These are phyloP conservation scores for Vigna reflexopilosa DNA, from an alignment of 306 rosid genomes.

Conservation along the genomic window DNA sequence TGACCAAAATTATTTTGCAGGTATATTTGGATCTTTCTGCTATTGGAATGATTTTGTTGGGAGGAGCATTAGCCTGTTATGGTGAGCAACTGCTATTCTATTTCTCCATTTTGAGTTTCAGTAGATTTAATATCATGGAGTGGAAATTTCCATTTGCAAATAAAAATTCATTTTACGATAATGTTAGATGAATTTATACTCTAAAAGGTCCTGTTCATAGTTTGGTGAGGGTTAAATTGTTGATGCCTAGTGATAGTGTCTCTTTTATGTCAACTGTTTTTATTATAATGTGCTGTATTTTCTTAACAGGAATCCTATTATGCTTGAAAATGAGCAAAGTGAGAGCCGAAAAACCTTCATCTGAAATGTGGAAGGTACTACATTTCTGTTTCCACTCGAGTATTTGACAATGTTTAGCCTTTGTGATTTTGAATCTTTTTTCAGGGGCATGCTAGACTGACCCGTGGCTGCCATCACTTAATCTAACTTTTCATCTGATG, in stretches of 20 bases:
- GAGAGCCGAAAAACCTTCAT: slow-evolving; percentile 86
- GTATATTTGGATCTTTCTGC: slow-evolving; percentile 81
- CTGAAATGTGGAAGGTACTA: slow-evolving; percentile 89
- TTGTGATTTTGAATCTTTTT: slow-evolving; percentile 23
- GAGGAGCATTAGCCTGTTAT: slow-evolving; percentile 84
- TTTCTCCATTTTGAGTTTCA: slow-evolving; percentile 37
- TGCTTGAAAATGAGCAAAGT: slow-evolving; percentile 91
- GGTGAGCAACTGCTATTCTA: slow-evolving; percentile 60
- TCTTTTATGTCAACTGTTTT: slow-evolving; percentile 31
- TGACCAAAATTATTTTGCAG: slow-evolving; percentile 63
- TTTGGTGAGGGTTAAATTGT: not conserved
- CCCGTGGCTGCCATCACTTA: slow-evolving; percentile 38
- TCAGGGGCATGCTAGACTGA: slow-evolving; percentile 9
- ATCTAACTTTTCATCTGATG: slow-evolving; percentile 23
- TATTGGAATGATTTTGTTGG: slow-evolving; percentile 68
- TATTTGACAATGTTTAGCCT: slow-evolving; percentile 9
- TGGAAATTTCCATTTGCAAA: slow-evolving; percentile 8
- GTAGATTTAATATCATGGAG: slow-evolving; percentile 22
- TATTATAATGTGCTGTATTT: not conserved
- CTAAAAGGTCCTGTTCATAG: slow-evolving; percentile 4
- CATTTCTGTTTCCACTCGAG: slow-evolving; percentile 26
- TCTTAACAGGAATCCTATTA: slow-evolving; percentile 66
- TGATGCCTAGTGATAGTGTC: slow-evolving; percentile 27
- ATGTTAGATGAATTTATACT: slow-evolving; percentile 20
- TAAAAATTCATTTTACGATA: not conserved